These are phyloP conservation scores for Saccharomycopsis fibuligera DNA, from an alignment of 805 yeast genomes.

Conservation along the genomic window DNA sequence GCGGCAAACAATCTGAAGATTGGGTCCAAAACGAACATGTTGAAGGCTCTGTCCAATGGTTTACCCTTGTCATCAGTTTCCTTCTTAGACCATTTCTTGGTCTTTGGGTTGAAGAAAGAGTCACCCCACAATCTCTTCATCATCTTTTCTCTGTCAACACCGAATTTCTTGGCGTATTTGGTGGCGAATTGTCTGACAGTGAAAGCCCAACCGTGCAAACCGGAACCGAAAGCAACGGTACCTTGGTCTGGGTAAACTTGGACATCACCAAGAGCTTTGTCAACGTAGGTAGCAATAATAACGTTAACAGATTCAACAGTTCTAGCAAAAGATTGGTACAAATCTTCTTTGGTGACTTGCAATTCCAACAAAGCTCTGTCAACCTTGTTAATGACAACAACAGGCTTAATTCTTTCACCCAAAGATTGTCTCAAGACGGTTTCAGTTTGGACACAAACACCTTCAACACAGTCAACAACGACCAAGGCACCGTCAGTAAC, in stretches of 20 bases:
- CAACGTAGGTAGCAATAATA: slow-evolving; percentile 91
- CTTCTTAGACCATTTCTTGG: slow-evolving; percentile 98
- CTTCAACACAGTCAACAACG: slow-evolving; percentile 98
- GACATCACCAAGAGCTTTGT: slow-evolving; percentile 84
- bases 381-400: slow-evolving; percentile 96
- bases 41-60: slow-evolving; percentile 97
- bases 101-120: slow-evolving; percentile 99
- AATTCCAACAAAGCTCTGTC: slow-evolving; percentile 99
- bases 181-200: slow-evolving; percentile 97
- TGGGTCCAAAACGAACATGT: slow-evolving; percentile 98
- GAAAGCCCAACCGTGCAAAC: slow-evolving; percentile 99
- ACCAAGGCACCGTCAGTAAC: slow-evolving; percentile 99
- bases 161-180: slow-evolving; percentile 98
- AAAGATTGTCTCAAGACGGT: slow-evolving; percentile 98
- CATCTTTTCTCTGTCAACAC: slow-evolving; percentile 97
- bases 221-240: slow-evolving; percentile 99
- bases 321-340: slow-evolving; percentile 97
- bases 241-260: slow-evolving; percentile 99
- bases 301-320: slow-evolving; percentile 99
- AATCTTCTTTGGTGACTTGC: slow-evolving; percentile 98
- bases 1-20: slow-evolving; percentile 95
- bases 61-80: slow-evolving; percentile 94
- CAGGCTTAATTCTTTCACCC: slow-evolving; percentile 99
- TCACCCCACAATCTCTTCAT: slow-evolving; percentile 99
- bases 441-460: slow-evolving; percentile 99